These are phyloP conservation scores for Suhomyces kunorum DNA, from an alignment of 1,139 yeast species.

Conservation along the genomic window DNA sequence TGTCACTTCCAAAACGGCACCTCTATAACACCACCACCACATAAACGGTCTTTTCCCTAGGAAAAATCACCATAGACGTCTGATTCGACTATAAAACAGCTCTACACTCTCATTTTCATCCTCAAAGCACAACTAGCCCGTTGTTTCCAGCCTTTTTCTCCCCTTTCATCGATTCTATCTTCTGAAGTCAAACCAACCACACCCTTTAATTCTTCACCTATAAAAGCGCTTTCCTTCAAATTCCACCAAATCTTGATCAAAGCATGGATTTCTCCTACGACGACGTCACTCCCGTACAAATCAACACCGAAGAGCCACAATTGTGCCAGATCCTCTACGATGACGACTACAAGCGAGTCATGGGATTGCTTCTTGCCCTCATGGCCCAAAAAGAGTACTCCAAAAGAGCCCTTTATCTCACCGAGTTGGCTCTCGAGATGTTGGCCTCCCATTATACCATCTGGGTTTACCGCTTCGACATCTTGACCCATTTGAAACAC, in stretches of 20 bases:
- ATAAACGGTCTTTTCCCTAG: not conserved
- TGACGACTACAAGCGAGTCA: constrained; percentile 61
- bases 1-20: not conserved
- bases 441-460: constrained; percentile 92
- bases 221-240: not conserved
- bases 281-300: constrained; percentile 43
- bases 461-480: constrained; percentile 77
- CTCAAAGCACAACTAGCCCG: no score
- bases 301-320: constrained; percentile 50
- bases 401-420: constrained; percentile 68
- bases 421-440: constrained; percentile 59
- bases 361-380: constrained; percentile 65
- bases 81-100: no score
- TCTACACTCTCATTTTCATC: no score
- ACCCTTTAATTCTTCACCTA: no score
- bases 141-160: no score
- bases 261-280: constrained; percentile 24
- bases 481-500: constrained; percentile 43
- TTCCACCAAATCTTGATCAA: not conserved
- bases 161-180: no score
- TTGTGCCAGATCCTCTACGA: constrained; percentile 78
- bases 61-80: not conserved
- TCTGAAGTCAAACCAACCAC: no score
- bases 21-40: no score
- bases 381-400: constrained; percentile 63